A percentile compares a stretch with the other conserved stretches of the same genome.
These are phyloP conservation scores for Omphalea diandra DNA, from an alignment of 441 rosid species.

Conservation along the genomic window DNA sequence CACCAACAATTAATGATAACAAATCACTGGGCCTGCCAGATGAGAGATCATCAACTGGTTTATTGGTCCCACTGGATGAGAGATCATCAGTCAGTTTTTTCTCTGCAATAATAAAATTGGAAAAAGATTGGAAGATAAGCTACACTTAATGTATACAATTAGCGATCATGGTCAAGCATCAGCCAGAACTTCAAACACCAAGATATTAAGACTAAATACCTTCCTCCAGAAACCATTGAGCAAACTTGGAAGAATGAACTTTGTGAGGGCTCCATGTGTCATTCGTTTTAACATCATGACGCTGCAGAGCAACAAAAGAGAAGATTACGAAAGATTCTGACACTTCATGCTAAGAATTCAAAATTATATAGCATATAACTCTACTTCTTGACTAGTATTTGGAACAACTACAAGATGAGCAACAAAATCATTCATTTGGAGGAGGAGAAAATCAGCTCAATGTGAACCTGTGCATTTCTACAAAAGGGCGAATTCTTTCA, in stretches of 20 bases:
- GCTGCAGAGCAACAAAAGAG: slow-evolving; percentile 38
- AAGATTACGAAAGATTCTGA: slow-evolving; percentile 17
- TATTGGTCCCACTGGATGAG: slow-evolving; percentile 9
- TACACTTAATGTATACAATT: neutral
- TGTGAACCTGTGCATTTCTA: neutral
- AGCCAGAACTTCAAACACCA: slow-evolving; percentile 1
- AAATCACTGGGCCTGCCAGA: slow-evolving; percentile 55
- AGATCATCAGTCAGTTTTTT: slow-evolving; percentile 55
- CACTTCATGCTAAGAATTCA: slow-evolving; percentile 12
- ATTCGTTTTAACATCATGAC: slow-evolving; percentile 45
- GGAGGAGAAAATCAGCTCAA: slow-evolving; percentile 1
- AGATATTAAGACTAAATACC: slow-evolving; percentile 44
- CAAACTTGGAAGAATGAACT: slow-evolving; percentile 82
- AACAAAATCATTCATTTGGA: slow-evolving; percentile 1
- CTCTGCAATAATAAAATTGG: slow-evolving; percentile 41
- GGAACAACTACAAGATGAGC: neutral
- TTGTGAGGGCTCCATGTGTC: slow-evolving; percentile 41
- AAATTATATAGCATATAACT: neutral
- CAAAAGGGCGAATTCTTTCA: neutral
- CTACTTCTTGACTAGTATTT: neutral
- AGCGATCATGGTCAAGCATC: neutral
- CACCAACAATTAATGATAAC: slow-evolving; percentile 77
- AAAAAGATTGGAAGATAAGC: neutral
- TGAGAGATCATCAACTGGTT: slow-evolving; percentile 38
- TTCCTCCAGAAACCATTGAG: slow-evolving; percentile 86